These are phyloP conservation scores for Tuber melanosporum DNA, from an alignment of 495 filamentous ascomycete species.

Conservation along the genomic window DNA sequence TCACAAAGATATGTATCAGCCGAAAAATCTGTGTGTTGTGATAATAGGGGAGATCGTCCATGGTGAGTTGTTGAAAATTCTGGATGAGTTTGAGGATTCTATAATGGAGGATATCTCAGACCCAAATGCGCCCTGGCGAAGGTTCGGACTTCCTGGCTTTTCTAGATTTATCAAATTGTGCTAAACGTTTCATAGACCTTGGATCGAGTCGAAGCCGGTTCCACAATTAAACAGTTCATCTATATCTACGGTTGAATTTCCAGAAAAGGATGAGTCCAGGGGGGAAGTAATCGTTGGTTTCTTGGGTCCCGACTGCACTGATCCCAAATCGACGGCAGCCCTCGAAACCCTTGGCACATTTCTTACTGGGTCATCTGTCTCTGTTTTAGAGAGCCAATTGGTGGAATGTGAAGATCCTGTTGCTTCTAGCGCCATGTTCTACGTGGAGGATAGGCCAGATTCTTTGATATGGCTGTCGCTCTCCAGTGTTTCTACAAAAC, in stretches of 20 bases:
- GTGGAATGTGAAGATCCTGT: constrained; percentile 85
- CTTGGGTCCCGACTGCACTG: constrained; percentile 72
- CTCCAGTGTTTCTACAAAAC: constrained; percentile 77
- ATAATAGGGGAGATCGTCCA: constrained; percentile 88
- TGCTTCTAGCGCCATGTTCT: constrained; percentile 71
- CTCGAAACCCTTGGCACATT: constrained; percentile 73
- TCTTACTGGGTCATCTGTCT: constrained; percentile 84
- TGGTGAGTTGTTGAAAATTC: constrained; percentile 63
- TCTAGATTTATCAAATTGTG: constrained; percentile 8
- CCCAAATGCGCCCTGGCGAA: constrained; percentile 65
- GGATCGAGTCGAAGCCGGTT: constrained; percentile 77
- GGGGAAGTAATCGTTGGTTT: constrained; percentile 80
- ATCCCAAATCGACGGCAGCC: constrained; percentile 58
- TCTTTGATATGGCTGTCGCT: constrained; percentile 75
- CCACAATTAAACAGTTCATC: constrained; percentile 61
- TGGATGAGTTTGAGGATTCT: constrained; percentile 82
- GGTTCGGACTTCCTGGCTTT: constrained; percentile 40
- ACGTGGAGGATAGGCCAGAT: constrained; percentile 68
- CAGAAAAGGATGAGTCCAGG: constrained; percentile 89
- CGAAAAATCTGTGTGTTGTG: constrained; percentile 85
- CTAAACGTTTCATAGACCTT: constrained; percentile 54
- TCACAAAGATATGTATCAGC: constrained; percentile 96
- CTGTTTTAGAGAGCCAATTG: constrained; percentile 79
- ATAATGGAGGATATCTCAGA: constrained; percentile 74
- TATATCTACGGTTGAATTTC: constrained; percentile 77